phyloP scores from a whole-genome alignment of 768 basidiomycete genomes.

The Daedaleopsis nitida region DNA sequence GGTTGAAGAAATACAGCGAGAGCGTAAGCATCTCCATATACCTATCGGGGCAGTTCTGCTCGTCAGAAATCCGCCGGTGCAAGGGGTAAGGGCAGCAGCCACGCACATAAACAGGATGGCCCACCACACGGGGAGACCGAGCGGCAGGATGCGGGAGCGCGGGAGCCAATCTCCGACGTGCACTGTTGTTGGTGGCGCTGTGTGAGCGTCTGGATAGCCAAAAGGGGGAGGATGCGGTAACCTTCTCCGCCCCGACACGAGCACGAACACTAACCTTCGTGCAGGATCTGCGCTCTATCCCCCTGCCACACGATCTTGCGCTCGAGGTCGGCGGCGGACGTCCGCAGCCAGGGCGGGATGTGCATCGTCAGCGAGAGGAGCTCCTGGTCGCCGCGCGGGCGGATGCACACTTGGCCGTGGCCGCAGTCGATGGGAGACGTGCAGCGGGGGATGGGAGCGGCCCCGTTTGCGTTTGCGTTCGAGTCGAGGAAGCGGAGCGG shows the following conservation, averaged over 20 bases:
- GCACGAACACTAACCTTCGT: slow-evolving; percentile 51
- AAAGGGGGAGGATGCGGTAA: not conserved
- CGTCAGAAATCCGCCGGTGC: not conserved
- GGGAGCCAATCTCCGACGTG: slow-evolving; percentile 51
- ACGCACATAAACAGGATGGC: slow-evolving; percentile 59
- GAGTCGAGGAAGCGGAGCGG: slow-evolving; percentile 51
- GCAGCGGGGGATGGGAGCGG: slow-evolving; percentile 40
- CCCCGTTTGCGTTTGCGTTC: not conserved
- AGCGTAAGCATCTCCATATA: slow-evolving; percentile 68
- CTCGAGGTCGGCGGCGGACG: slow-evolving; percentile 11
- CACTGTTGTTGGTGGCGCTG: slow-evolving; percentile 40
- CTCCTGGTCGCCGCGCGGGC: slow-evolving; percentile 49
- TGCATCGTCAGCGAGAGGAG: slow-evolving; percentile 59
- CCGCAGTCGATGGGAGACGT: slow-evolving; percentile 37
- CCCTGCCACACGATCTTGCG: slow-evolving; percentile 74
- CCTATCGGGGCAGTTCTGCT: slow-evolving; percentile 33
- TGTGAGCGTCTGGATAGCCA: not conserved
- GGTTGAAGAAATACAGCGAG: slow-evolving; percentile 82
- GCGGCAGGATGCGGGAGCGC: slow-evolving; percentile 41
- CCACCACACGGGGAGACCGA: slow-evolving; percentile 40
- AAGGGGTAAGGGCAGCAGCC: not conserved
- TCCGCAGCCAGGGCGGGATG: slow-evolving; percentile 14
- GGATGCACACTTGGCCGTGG: slow-evolving; percentile 49
- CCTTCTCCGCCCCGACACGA: no score
- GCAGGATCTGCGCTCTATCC: slow-evolving; percentile 61